Evolutionary conservation across 2,329 filamentous ascomycete genomes (phyloP), one percentile per base, ranked within the genome.

Genomic region (Neofusicoccum parvum): DNA sequence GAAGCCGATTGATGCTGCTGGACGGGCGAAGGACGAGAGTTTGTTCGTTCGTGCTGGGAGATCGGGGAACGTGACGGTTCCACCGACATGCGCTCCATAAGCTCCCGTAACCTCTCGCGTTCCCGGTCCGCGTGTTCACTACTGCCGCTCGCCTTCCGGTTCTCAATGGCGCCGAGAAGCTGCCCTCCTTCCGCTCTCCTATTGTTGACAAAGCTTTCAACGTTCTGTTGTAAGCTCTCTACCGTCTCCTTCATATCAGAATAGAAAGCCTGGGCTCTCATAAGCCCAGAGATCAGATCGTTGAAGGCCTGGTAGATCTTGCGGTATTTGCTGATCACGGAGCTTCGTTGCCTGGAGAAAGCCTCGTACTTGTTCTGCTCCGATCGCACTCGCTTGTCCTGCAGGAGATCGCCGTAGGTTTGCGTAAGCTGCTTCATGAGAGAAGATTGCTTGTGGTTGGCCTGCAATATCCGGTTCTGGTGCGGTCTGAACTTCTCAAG

Each of bases 11-110:
- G 27, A 32, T 32, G 27, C 27, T 32, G 71, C 66, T 81, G 80
- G 12, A 82, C 70, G 2, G 80, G 78, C 9, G 79, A 73, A 15
- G 80, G 81, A n/a, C 72, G 63, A 12, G 63, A 65, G 20, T 32
- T 49, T 36, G 50, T 39, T 23, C 62, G 39, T 41, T 58, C 51
- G 32, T 65, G 50, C 34, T 64, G 62, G 10, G 49, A 58, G 53
- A 65, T 53, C 7, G 63, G 63, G 6, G 63, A 64, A 7, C 69
- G 69, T 0, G 76, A 77, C 10, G 76, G 75, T 45, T 94, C 92
- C 80, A 97, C 90, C 1, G 93, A 94, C 88, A 98, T 94, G 63
- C 94, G 88, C 74, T 97, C 94, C 95, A 99, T 98, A 46, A 99
- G 82, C 48, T 91, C 91, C 65, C 92, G 88, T 65, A 99, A 81